Base-by-base conservation (phyloP, 495 filamentous ascomycete species). In the Acidiella bohemica region DNA sequence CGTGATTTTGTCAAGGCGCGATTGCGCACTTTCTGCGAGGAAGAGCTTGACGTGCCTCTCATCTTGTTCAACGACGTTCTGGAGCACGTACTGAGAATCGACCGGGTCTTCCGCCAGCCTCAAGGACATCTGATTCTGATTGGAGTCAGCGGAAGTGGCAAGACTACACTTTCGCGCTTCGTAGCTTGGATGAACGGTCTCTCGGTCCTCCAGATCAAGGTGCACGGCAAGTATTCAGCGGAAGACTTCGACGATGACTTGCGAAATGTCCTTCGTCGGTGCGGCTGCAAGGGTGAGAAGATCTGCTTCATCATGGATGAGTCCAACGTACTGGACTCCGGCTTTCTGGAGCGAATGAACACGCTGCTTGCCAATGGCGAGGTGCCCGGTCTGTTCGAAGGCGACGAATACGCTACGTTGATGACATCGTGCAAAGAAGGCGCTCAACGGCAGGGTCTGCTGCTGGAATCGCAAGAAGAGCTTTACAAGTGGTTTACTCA, bases 291-390 rank as follows among this genome's bases (percentile, higher is more conserved):
- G 62, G 90, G 90, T 24, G 90, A 99, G 58, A 99, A 95, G 68
- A 92, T 99, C 28, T 96, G 92, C 66, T 99, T 99, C 64, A 92
- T 99, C 63, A 94, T 99, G 90, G 90, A 99, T 52, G 90, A 99
- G 67, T 80, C 86, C 5, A 99, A 99, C 53, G 90, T 99, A 14
- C 73, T 99, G 2, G 90, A 99, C 54, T 99, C 90, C 12, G 90
- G 88, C 25, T 99, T 99, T 75, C 59, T 99, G 46, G 90, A 99
- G 59, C 77, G 92, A 43, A 99, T 99, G 90, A 99, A 99, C 49
- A 99, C 90, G 1, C 68, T 99, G 17, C 75, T 99, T 39, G 90
- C 90, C 41, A 99, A 99, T 56, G 90, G 90, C 17, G 90, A 99
- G 65, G 86, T 99, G 28, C 90, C 90, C 16, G 90, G 90, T 61